Evolutionary conservation across 2,329 filamentous ascomycete species (phyloP).

Genomic region (Epichloe elymi): DNA sequence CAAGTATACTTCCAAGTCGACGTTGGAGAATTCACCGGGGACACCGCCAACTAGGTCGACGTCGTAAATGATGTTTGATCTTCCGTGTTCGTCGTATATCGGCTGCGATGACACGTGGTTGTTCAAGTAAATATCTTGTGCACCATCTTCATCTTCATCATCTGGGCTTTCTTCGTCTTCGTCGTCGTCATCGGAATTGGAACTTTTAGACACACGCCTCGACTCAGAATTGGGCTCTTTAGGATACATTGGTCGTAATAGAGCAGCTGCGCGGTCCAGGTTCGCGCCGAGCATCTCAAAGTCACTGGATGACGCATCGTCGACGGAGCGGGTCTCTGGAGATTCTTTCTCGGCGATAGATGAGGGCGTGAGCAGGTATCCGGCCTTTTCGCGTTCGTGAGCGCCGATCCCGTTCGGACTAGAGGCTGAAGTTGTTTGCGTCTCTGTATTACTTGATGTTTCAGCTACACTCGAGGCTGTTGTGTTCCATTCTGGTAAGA

Average conservation of each 20-base stretch:
- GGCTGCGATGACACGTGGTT: slow-evolving; percentile 12
- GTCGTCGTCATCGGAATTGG: background rate
- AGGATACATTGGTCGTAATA: no score
- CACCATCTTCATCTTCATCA: slow-evolving; percentile 2
- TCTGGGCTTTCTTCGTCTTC: background rate
- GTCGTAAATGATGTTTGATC: slow-evolving; percentile 16
- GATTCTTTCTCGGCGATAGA: background rate
- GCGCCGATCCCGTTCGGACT: background rate
- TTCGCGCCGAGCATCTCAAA: background rate
- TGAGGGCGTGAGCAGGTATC: no score
- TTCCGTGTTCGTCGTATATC: slow-evolving; percentile 8
- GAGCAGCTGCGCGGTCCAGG: background rate
- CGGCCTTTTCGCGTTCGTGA: background rate
- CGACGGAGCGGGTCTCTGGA: background rate
- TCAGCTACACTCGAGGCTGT: no score
- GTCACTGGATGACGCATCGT: background rate
- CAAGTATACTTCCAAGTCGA: slow-evolving; percentile 20
- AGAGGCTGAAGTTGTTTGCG: background rate
- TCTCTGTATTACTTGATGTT: background rate
- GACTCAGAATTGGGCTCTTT: no score
- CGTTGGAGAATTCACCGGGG: background rate
- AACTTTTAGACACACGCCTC: background rate
- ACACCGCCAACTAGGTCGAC: slow-evolving; percentile 12
- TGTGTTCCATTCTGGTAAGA: slow-evolving; percentile 18
- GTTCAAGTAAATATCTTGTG: slow-evolving; percentile 8